phyloP scores from a whole-genome alignment of 192 early-diverging fungal genomes.

The Coemansia sp. region DNA sequence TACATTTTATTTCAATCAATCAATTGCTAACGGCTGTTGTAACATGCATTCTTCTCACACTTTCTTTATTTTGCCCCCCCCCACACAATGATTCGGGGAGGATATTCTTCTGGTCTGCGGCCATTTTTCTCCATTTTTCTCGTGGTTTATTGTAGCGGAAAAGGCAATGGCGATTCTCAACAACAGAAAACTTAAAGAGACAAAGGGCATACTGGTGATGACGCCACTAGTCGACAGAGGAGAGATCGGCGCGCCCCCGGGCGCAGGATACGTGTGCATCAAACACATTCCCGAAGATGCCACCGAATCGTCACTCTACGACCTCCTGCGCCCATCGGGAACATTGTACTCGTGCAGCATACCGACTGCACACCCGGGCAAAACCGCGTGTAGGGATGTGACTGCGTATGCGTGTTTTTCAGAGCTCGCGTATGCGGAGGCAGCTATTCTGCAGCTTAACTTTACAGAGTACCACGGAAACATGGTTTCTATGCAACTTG shows the following conservation, averaged over 20 bases:
- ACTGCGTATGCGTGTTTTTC: slow-evolving; percentile 48
- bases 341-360: slow-evolving; percentile 53
- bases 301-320: slow-evolving; percentile 38
- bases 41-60: not conserved
- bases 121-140: slow-evolving; percentile 3
- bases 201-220: slow-evolving; percentile 40
- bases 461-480: slow-evolving; percentile 46
- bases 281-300: slow-evolving; percentile 53
- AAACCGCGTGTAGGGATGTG: slow-evolving; percentile 20
- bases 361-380: slow-evolving; percentile 9
- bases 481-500: slow-evolving; percentile 32
- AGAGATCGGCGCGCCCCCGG: slow-evolving; percentile 35
- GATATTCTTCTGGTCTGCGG: slow-evolving; percentile 8
- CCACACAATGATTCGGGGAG: not conserved
- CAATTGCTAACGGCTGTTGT: not conserved
- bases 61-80: not conserved
- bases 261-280: slow-evolving; percentile 38
- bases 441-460: slow-evolving; percentile 50
- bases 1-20: not conserved
- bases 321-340: slow-evolving; percentile 49
- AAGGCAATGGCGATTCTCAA: slow-evolving; percentile 51
- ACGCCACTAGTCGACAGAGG: slow-evolving; percentile 31
- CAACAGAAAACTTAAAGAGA: slow-evolving; percentile 28
- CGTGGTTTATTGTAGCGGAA: slow-evolving; percentile 35
- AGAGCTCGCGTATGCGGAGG: slow-evolving; percentile 29